Percentiles rank a stretch among this genome's conserved stretches.
phyloP scores from a whole-genome alignment of 1,284 basidiomycete genomes.

The Puccinia novopanici region DNA sequence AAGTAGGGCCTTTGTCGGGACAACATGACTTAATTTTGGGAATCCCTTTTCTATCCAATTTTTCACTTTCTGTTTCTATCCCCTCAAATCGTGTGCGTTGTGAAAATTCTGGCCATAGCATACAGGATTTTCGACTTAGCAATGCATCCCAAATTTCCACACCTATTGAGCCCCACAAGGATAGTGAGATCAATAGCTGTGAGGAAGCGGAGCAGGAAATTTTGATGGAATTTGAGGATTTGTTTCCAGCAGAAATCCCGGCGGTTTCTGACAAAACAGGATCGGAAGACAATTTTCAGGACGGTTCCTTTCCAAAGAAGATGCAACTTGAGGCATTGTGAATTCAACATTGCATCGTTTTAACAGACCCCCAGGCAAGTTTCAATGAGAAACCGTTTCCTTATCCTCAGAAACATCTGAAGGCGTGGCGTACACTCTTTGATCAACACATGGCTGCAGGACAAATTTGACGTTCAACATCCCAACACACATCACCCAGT shows the following conservation, averaged over 20 bases:
- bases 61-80: background rate
- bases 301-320: background rate
- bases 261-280: background rate
- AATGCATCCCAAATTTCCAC: background rate
- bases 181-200: too few relatives aligned
- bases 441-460: background rate
- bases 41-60: background rate
- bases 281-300: background rate
- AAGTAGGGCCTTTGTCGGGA: background rate
- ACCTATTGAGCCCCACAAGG: too few relatives aligned
- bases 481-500: background rate
- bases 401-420: background rate
- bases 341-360: too few relatives aligned
- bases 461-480: background rate
- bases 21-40: conserved; percentile 4
- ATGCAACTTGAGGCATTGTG: background rate
- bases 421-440: background rate
- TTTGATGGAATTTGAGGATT: background rate
- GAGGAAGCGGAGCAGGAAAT: background rate
- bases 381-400: too few relatives aligned
- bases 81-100: background rate
- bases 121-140: background rate
- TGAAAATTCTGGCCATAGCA: background rate
- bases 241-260: too few relatives aligned
- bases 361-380: background rate